Percentiles rank a stretch among this genome's conserved stretches.
Evolutionary conservation across 2,329 filamentous ascomycete genomes (phyloP).

Genomic region (Rugonectria rugulosa): DNA sequence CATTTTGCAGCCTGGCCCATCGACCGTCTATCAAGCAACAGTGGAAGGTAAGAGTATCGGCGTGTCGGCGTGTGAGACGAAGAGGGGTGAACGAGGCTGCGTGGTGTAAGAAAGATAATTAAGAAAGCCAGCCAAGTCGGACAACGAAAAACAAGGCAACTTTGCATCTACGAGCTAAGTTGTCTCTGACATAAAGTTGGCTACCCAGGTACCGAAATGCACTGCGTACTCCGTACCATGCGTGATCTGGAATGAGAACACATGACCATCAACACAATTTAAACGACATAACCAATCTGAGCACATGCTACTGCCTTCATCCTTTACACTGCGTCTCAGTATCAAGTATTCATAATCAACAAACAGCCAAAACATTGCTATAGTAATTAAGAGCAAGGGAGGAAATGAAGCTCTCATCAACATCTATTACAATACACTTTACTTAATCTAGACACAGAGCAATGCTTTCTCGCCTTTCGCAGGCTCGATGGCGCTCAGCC

Average conservation of each 20-base stretch:
- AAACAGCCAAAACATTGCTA: background rate
- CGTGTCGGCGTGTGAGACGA: background rate
- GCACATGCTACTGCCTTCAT: too few relatives aligned
- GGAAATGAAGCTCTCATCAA: conserved; percentile 33
- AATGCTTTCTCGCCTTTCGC: conserved; percentile 29
- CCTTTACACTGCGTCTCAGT: too few relatives aligned
- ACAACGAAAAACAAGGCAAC: background rate
- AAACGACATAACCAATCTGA: too few relatives aligned
- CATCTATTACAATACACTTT: conserved; percentile 54
- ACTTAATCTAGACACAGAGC: conserved; percentile 43
- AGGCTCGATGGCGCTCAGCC: conserved; percentile 27
- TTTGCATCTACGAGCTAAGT: background rate
- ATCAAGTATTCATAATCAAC: too few relatives aligned
- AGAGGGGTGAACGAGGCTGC: background rate
- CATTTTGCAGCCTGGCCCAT: conserved; percentile 38
- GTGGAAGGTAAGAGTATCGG: background rate
- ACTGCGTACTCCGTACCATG: too few relatives aligned
- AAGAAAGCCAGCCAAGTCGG: too few relatives aligned
- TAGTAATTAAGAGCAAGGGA: too few relatives aligned
- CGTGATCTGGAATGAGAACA: too few relatives aligned
- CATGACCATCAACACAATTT: too few relatives aligned
- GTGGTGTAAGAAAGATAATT: too few relatives aligned
- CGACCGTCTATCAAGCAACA: conserved; percentile 8
- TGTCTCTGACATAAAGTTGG: too few relatives aligned
- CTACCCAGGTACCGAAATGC: too few relatives aligned